Percentiles rank a stretch among this genome's conserved stretches.
phyloP scores from a whole-genome alignment of 305 asterid species.

The Solanum hybrid region DNA sequence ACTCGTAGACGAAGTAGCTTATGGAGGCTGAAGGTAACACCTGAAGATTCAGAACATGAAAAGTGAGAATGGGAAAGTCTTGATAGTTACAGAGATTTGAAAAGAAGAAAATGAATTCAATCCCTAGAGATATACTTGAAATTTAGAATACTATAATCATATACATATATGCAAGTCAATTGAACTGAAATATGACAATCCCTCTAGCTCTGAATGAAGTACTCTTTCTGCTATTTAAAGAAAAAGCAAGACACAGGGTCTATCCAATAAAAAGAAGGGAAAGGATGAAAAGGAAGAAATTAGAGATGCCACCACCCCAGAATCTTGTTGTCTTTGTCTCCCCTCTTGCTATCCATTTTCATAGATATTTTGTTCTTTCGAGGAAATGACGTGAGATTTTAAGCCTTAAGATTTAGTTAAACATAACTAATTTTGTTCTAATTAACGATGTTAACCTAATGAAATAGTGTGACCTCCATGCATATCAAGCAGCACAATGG shows the following conservation, averaged over 20 bases:
- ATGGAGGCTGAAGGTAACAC: slow-evolving; percentile 79
- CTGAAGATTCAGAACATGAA: slow-evolving; percentile 18
- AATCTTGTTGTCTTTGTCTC: neutral
- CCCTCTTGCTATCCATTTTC: neutral
- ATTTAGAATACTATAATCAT: neutral
- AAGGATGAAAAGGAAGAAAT: neutral
- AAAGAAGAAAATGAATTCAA: too few species aligned
- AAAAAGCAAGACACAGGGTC: neutral
- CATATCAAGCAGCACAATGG: neutral
- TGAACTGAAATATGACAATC: neutral
- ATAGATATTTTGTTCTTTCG: neutral
- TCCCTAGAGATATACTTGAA: neutral
- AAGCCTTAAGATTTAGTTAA: neutral
- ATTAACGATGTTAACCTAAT: neutral
- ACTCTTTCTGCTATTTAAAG: neutral
- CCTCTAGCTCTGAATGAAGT: neutral
- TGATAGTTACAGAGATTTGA: neutral
- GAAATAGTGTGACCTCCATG: neutral
- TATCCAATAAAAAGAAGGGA: neutral
- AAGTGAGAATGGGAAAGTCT: neutral
- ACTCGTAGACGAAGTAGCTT: slow-evolving; percentile 75
- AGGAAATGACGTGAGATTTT: neutral
- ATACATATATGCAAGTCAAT: neutral
- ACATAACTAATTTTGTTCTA: neutral
- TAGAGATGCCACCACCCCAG: neutral